A percentile compares a stretch with the other conserved stretches of the same genome.
phyloP scores from a whole-genome alignment of 495 filamentous ascomycete genomes.

The Penicillium soppii region DNA sequence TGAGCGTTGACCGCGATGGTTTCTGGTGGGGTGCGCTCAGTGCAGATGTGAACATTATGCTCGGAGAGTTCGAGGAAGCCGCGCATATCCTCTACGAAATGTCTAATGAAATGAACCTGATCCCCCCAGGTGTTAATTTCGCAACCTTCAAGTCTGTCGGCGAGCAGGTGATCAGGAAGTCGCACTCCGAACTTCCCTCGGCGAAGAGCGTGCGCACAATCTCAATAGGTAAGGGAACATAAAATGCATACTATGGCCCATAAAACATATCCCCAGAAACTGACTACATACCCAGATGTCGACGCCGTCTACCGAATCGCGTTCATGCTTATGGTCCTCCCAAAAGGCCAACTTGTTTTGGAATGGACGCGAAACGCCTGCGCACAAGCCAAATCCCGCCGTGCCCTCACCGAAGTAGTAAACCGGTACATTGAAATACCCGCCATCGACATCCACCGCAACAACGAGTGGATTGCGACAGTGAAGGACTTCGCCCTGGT shows the following conservation, averaged over 20 bases:
- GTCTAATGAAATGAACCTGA: not conserved
- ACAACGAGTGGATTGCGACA: constrained; percentile 12
- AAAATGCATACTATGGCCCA: too few species aligned
- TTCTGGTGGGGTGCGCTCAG: not conserved
- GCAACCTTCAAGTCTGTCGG: constrained; percentile 20
- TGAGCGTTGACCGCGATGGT: not conserved
- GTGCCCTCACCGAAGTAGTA: not conserved
- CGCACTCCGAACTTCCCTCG: constrained; percentile 9
- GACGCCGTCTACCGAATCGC: constrained; percentile 30
- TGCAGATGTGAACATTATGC: not conserved
- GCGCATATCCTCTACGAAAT: not conserved
- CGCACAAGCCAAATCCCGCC: constrained; percentile 25
- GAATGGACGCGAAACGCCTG: constrained; percentile 26
- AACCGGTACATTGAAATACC: constrained; percentile 4
- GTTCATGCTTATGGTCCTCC: not conserved
- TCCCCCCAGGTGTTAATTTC: constrained; percentile 13
- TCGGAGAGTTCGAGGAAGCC: not conserved
- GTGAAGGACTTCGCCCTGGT: constrained; percentile 22
- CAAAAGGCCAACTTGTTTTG: not conserved
- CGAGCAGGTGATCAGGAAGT: constrained; percentile 12
- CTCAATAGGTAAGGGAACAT: constrained; percentile 30
- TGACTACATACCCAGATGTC: constrained; percentile 18
- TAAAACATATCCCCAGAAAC: too few species aligned
- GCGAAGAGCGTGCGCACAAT: constrained; percentile 17
- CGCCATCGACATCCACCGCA: constrained; percentile 7